These are phyloP conservation scores for Heritiera littoralis DNA, from an alignment of 345 rosid genomes.

Conservation along the genomic window DNA sequence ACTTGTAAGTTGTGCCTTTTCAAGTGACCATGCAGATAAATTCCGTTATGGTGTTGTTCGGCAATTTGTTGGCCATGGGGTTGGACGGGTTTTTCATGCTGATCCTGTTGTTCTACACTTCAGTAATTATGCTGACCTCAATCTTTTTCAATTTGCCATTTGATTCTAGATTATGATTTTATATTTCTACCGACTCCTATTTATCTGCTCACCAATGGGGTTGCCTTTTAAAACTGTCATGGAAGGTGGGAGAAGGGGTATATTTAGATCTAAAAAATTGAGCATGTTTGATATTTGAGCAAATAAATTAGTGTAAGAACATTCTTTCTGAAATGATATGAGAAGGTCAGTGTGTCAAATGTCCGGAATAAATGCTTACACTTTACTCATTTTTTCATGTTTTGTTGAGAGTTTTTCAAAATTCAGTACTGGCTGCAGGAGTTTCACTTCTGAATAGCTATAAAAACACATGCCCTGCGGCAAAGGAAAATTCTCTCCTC, in stretches of 20 bases:
- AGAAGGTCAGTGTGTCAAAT: not conserved
- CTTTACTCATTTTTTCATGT: too few species aligned
- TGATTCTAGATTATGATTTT: constrained; percentile 10
- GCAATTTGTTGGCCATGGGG: constrained; percentile 92
- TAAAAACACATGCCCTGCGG: not conserved
- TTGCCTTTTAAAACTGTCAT: not conserved
- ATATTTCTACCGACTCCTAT: not conserved
- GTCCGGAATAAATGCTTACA: not conserved
- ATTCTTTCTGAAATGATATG: not conserved
- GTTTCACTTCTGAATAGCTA: not conserved
- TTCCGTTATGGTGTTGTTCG: constrained; percentile 72
- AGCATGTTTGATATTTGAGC: not conserved
- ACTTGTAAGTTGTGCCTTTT: constrained; percentile 23
- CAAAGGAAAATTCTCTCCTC: not conserved
- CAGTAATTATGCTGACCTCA: constrained; percentile 48
- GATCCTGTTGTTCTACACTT: constrained; percentile 80
- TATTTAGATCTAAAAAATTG: not conserved
- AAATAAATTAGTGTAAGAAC: not conserved
- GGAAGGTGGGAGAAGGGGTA: not conserved
- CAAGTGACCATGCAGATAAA: constrained; percentile 87
- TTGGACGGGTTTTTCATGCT: constrained; percentile 85
- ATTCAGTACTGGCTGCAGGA: not conserved
- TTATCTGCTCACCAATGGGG: not conserved
- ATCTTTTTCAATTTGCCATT: constrained; percentile 13
- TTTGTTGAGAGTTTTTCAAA: not conserved